Percentiles rank a stretch among this genome's conserved stretches.
These are phyloP conservation scores for Pichia ethanolica DNA, from an alignment of 805 yeast species.

Conservation along the genomic window DNA sequence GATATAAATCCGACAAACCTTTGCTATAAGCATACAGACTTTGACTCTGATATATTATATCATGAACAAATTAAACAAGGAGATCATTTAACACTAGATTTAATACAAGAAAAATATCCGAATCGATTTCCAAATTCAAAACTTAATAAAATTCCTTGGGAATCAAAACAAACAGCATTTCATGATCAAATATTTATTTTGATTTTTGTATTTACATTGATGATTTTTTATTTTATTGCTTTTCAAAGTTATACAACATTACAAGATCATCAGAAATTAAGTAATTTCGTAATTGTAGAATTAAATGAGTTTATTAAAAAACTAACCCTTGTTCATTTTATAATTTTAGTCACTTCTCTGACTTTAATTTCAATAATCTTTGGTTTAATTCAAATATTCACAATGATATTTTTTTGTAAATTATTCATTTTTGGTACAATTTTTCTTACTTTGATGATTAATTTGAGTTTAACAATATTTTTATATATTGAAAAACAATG, in stretches of 20 bases:
- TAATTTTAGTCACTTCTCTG: not conserved
- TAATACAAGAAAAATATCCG: too few species aligned
- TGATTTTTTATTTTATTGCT: conserved; percentile 66
- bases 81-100: too few species aligned
- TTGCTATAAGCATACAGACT: too few species aligned
- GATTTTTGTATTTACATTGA: conserved; percentile 35
- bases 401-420: not conserved
- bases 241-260: conserved; percentile 34
- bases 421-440: conserved; percentile 1
- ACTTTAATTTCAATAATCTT: not conserved
- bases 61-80: too few species aligned
- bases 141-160: conserved; percentile 11
- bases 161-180: conserved; percentile 46
- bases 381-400: conserved; percentile 1
- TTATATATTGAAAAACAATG: not conserved
- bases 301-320: not conserved
- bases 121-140: not conserved
- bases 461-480: not conserved
- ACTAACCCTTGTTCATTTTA: not conserved
- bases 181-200: conserved; percentile 69
- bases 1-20: too few species aligned
- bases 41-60: too few species aligned
- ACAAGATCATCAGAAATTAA: not conserved
- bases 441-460: not conserved
- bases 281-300: not conserved